phyloP scores from a whole-genome alignment of 164 flowering plant species.

The Brasenia schreberi region DNA sequence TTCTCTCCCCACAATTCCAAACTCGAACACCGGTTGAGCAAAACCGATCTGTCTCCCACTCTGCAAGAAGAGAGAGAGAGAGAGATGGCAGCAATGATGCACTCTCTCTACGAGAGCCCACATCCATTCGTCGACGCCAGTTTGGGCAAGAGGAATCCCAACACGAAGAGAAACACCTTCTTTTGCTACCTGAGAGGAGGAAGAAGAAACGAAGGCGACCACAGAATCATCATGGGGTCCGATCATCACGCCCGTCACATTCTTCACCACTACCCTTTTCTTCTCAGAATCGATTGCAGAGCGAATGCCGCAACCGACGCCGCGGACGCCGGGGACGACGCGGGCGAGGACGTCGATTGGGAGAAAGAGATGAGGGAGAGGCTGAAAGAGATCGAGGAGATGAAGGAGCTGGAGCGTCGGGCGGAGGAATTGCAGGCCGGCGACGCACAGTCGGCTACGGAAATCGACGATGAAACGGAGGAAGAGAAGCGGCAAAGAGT shows the following conservation, averaged over 20 bases:
- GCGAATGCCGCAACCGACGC: slow-evolving; percentile 41
- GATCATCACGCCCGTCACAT: not conserved
- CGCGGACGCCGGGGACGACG: slow-evolving; percentile 29
- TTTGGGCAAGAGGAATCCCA: not conserved
- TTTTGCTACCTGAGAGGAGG: not conserved
- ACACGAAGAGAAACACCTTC: not conserved
- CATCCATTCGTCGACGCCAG: not conserved
- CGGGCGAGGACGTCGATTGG: slow-evolving; percentile 35
- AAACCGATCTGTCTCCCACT: too few relatives aligned
- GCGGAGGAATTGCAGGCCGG: slow-evolving; percentile 79
- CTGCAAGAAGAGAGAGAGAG: not conserved
- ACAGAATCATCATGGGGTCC: not conserved
- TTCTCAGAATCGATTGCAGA: slow-evolving; percentile 16
- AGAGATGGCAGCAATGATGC: not conserved
- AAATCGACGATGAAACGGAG: slow-evolving; percentile 31
- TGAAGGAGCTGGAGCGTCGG: slow-evolving; percentile 72
- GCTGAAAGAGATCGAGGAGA: slow-evolving; percentile 74
- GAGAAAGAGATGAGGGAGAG: slow-evolving; percentile 67
- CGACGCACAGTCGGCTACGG: slow-evolving; percentile 12
- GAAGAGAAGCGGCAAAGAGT: slow-evolving; percentile 79
- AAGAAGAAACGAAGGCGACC: not conserved
- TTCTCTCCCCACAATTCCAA: not conserved
- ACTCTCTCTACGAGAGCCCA: not conserved
- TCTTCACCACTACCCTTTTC: not conserved
- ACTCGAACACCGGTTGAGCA: too few relatives aligned